Percentiles rank a stretch among this genome's conserved stretches.
phyloP scores from a whole-genome alignment of 2,329 filamentous ascomycete genomes.

The Cadophora sp. region DNA sequence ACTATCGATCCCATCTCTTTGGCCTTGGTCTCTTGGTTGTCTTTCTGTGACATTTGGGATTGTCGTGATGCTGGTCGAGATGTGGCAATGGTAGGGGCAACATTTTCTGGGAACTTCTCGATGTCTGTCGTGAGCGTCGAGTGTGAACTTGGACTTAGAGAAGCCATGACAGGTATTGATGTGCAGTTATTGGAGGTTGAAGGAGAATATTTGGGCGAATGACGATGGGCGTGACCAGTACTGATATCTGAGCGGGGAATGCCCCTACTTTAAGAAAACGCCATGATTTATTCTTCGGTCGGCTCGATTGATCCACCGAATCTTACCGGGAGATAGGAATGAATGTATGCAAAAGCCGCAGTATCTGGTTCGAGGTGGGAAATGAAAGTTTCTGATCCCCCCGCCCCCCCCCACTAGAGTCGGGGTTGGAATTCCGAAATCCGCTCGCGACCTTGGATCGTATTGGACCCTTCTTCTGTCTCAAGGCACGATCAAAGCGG shows the following conservation, averaged over 20 bases:
- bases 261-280: not conserved
- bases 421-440: not conserved
- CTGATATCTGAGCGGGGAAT: not conserved
- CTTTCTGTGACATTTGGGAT: not conserved
- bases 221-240: not conserved
- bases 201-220: not conserved
- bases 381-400: not conserved
- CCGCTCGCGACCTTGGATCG: not conserved
- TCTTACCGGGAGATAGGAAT: conserved; percentile 1
- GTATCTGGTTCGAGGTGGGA: not conserved
- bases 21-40: not conserved
- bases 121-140: not conserved
- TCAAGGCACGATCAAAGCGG: not conserved
- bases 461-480: not conserved
- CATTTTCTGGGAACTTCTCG: not conserved
- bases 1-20: not conserved
- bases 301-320: not conserved
- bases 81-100: not conserved
- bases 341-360: not conserved
- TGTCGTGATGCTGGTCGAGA: not conserved
- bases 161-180: not conserved
- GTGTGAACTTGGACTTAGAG: not conserved
- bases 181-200: not conserved
- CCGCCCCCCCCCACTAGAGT: not conserved
- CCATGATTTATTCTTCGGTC: not conserved